Evolutionary conservation across 768 basidiomycete species (phyloP).

Genomic region (Lactarius pseudohatsudake): DNA sequence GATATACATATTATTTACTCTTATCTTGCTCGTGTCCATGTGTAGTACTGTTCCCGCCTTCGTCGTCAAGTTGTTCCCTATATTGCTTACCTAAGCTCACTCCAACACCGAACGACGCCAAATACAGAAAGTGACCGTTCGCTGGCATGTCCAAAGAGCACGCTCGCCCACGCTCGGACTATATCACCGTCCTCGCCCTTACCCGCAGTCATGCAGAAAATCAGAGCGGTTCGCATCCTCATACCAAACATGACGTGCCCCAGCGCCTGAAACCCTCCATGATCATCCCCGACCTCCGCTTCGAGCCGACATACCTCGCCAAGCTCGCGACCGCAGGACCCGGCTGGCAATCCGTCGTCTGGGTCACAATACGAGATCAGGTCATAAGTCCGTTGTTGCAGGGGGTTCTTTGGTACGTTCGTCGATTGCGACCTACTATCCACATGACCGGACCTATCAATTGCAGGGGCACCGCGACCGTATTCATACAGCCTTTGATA

Average conservation of each 20-base stretch:
- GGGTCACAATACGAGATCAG: slow-evolving; percentile 68
- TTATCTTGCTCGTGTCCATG: background rate
- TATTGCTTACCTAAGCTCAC: background rate
- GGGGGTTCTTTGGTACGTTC: slow-evolving; percentile 61
- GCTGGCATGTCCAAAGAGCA: slow-evolving; percentile 22
- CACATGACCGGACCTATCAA: background rate
- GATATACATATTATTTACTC: background rate
- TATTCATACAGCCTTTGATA: slow-evolving; percentile 18
- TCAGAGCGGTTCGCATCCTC: background rate
- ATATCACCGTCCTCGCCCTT: slow-evolving; percentile 26
- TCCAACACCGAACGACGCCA: background rate
- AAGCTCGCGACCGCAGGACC: slow-evolving; percentile 54
- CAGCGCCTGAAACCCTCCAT: slow-evolving; percentile 32
- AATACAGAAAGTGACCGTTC: background rate
- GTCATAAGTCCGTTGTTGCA: slow-evolving; percentile 66
- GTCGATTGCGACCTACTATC: background rate
- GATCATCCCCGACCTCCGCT: slow-evolving; percentile 75
- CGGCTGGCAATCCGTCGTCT: slow-evolving; percentile 58
- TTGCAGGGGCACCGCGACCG: slow-evolving; percentile 16
- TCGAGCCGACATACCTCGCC: slow-evolving; percentile 68
- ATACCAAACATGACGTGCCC: background rate
- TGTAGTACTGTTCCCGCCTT: background rate
- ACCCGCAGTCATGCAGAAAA: slow-evolving; percentile 9
- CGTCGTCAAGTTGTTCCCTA: background rate
- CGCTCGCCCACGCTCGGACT: slow-evolving; percentile 22